Conservation (phyloP, 805 yeast genomes). For the Teunomyces kruisii region DNA sequence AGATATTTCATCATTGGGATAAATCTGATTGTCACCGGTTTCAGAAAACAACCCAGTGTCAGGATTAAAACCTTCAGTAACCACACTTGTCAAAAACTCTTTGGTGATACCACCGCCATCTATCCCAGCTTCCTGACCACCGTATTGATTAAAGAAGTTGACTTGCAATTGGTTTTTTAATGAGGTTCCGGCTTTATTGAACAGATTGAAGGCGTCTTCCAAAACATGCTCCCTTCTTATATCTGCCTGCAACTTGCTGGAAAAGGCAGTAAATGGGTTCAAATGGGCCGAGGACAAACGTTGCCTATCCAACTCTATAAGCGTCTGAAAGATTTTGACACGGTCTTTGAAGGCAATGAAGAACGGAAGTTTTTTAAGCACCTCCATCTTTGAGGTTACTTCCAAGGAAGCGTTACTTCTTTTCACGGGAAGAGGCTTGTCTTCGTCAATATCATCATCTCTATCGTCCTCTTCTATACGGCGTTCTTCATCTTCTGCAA, state of each 20-base stretch:
- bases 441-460: slow-evolving; percentile 10
- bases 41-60: slow-evolving; percentile 38
- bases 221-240: slow-evolving; percentile 70
- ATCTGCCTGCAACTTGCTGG: slow-evolving; percentile 41
- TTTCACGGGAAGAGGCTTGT: background rate
- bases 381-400: slow-evolving; percentile 35
- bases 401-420: background rate
- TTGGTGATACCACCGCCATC: slow-evolving; percentile 98
- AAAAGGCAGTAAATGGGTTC: slow-evolving; percentile 8
- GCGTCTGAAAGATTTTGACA: slow-evolving; percentile 66
- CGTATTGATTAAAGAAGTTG: slow-evolving; percentile 65
- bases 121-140: slow-evolving; percentile 79
- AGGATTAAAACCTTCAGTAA: slow-evolving; percentile 63
- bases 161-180: slow-evolving; percentile 65
- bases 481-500: slow-evolving; percentile 45
- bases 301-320: slow-evolving; percentile 56
- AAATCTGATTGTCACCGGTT: slow-evolving; percentile 57
- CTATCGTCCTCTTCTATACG: slow-evolving; percentile 14
- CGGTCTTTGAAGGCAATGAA: slow-evolving; percentile 74
- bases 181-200: slow-evolving; percentile 49
- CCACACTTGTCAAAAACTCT: slow-evolving; percentile 77
- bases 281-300: background rate
- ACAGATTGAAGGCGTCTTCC: slow-evolving; percentile 69
- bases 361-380: slow-evolving; percentile 70
- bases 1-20: slow-evolving; percentile 66